Conservation (phyloP, 805 yeast genomes). For the Debaryomyces hansenii region DNA sequence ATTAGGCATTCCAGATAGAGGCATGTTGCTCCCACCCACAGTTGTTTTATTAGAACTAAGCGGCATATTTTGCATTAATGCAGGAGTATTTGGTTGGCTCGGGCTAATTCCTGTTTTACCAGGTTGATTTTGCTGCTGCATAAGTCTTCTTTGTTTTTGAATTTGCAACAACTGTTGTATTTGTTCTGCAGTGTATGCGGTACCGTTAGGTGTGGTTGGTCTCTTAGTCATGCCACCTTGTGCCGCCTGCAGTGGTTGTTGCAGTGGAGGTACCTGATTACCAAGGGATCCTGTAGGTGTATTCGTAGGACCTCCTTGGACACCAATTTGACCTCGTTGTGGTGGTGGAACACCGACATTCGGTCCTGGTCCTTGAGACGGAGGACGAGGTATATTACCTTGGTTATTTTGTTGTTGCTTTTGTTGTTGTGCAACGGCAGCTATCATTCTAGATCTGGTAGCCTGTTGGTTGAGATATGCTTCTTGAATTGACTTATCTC, state of each 20-base stretch:
- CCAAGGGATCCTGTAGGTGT: background rate
- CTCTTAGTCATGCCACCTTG: constrained; percentile 18
- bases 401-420: constrained; percentile 14
- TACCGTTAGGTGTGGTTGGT: constrained; percentile 54
- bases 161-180: constrained; percentile 55
- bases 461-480: constrained; percentile 54
- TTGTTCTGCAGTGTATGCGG: constrained; percentile 61
- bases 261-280: constrained; percentile 1
- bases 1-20: constrained; percentile 1
- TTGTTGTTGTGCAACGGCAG: constrained; percentile 41
- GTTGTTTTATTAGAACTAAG: constrained; percentile 3
- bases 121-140: constrained; percentile 44
- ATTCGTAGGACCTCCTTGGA: background rate
- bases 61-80: background rate
- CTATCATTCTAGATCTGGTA: constrained; percentile 41
- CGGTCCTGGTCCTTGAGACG: background rate
- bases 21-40: background rate
- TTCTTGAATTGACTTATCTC: constrained; percentile 84
- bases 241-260: constrained; percentile 5
- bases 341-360: background rate
- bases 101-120: constrained; percentile 11
- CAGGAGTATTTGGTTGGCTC: background rate
- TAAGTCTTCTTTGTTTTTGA: constrained; percentile 49
- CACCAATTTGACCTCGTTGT: background rate
- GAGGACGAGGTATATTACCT: background rate